Percentiles rank a stretch among this genome's conserved stretches.
phyloP scores from a whole-genome alignment of 2,329 filamentous ascomycete species.

The Cadophora sp. region DNA sequence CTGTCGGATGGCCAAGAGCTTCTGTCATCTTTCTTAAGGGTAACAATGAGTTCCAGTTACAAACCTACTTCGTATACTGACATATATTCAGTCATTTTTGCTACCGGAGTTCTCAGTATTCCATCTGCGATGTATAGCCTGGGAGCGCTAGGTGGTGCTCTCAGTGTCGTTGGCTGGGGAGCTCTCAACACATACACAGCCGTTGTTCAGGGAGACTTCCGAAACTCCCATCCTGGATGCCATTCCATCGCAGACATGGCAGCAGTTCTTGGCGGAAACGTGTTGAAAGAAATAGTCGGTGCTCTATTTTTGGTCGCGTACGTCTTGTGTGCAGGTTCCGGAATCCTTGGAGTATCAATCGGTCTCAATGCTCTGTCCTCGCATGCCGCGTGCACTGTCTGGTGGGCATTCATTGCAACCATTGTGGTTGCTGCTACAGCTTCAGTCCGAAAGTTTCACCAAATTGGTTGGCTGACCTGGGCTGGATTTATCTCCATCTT shows the following conservation, averaged over 20 bases:
- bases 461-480: slow-evolving; percentile 68
- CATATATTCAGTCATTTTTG: slow-evolving; percentile 44
- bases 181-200: slow-evolving; percentile 50
- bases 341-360: slow-evolving; percentile 64
- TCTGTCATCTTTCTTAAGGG: slow-evolving; percentile 55
- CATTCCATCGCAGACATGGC: slow-evolving; percentile 66
- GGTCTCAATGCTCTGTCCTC: slow-evolving; percentile 65
- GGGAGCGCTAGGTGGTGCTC: slow-evolving; percentile 51
- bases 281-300: slow-evolving; percentile 60
- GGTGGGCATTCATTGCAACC: slow-evolving; percentile 61
- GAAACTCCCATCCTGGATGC: slow-evolving; percentile 57
- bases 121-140: slow-evolving; percentile 52
- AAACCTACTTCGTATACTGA: slow-evolving; percentile 5
- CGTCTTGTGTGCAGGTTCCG: slow-evolving; percentile 61
- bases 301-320: slow-evolving; percentile 64
- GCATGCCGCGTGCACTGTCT: slow-evolving; percentile 65
- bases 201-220: slow-evolving; percentile 57
- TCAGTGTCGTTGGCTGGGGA: slow-evolving; percentile 52
- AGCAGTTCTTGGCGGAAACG: slow-evolving; percentile 58
- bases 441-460: slow-evolving; percentile 63
- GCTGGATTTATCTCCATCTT: slow-evolving; percentile 65
- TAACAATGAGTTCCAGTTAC: slow-evolving; percentile 13
- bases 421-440: slow-evolving; percentile 56
- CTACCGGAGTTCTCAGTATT: slow-evolving; percentile 52
- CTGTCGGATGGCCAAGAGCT: slow-evolving; percentile 55